Evolutionary conservation across 257 asterid genomes (phyloP), one percentile per base, ranked within the genome.

Genomic region (Euphrasia confusa): DNA sequence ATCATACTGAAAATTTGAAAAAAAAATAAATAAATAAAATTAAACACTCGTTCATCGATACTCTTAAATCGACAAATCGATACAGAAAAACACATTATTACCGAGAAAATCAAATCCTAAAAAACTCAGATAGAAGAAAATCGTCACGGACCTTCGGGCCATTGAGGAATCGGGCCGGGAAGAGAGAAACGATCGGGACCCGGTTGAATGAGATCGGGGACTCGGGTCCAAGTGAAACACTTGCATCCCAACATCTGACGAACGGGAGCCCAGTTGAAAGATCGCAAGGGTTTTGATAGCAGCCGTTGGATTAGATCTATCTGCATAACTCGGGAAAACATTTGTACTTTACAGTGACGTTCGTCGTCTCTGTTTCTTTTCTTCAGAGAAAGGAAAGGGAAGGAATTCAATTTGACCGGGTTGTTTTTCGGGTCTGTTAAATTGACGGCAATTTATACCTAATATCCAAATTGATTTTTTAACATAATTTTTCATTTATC

Each of bases 161-260:
- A 92, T 66, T 67, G 79, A 0, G 98, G 95, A 64, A 89, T 71
- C 40, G 95, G 85, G 18, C 80, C 83, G 66, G 98, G 95, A 5
- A 89, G 84, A 15, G 78, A 67, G 83, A 76, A 84, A 8, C 63
- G 37, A 14, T 81, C 83, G 27, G 81, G 78, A 27, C 67, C 81
- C 65, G 79, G 72, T 53, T 67, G 81, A 40, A 17, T 55, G 47
- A 68, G 68, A 75, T 78, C 81, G 67, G 71, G 17, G 55, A 70
- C 75, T 64, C 74, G 67, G 77, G 66, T 84, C 95, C 95, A 83
- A 56, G 63, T 52, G 24, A 83, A 70, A 68, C 94, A 84, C 32
- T 76, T 75, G 63, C 84, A 84, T 4, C 83, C 82, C 56, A 74
- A 65, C 95, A 83, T 85, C 70, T 65, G 56, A 54, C 26, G 39